Base-by-base conservation (phyloP, 208 protist species). In the Trypanosoma melophagium region DNA sequence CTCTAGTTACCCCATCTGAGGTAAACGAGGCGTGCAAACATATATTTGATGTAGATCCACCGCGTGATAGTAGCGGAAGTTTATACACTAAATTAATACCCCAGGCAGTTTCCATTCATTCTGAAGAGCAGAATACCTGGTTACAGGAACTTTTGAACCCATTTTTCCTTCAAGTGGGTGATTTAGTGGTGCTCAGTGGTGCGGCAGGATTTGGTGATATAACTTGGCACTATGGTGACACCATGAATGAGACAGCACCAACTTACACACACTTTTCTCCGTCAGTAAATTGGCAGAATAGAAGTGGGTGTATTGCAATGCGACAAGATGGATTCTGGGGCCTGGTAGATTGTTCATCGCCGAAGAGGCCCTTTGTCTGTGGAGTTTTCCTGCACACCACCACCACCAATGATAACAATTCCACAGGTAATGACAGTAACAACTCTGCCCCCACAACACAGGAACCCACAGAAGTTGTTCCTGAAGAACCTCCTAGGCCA, bases 281-380 rank as follows among this genome's bases (percentile, higher is more conserved):
- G 1, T 63, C 60, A 31, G 67, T 50, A 25, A 47, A 68, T 54
- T 84, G 80, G 81, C 28, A 65, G 58, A 52, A 57, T 41, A 68
- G 70, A 60, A 70, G 71, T n/a, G 77, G 75, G 7, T 76, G 77
- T 40, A 78, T 91, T 22, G 81, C 64, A 16, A 81, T 88, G 81
- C 69, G 68, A 35, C 58, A 42, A 1, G 62, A 71, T 58, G 81
- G 82, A 0, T 25, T 58, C 47, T 91, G 85, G 85, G 10, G n/a
- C 22, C 42, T 81, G 24, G 67, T 88, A 51, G 41, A 60, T 51
- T 81, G 79, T 31, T 19, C 47, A 13, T 31, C n/a, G n/a, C 55
- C 73, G 13, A 45, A 68, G 16, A 56, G 65, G 52, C 70, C 77
- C 13, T 86, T 80, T 64, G 62, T 77, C 7, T 91, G 85, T 61